These are phyloP conservation scores for Agastache rugosa DNA, from an alignment of 257 asterid genomes.

Conservation along the genomic window DNA sequence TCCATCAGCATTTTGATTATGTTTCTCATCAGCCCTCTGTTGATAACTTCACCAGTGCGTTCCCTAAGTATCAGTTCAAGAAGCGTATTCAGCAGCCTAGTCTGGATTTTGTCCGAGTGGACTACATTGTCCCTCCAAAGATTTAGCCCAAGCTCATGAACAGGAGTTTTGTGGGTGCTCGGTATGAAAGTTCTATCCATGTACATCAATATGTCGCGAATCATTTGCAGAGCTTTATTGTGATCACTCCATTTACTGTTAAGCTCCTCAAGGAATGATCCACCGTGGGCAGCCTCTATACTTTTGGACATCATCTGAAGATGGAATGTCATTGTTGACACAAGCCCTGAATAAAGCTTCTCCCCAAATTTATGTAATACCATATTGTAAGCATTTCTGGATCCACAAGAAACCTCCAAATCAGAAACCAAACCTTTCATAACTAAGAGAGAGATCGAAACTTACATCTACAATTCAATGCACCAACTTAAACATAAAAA, in stretches of 20 bases:
- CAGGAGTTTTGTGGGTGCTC: slow-evolving; percentile 70
- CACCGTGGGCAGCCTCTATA: slow-evolving; percentile 79
- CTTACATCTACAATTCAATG: neutral
- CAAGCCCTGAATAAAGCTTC: slow-evolving; percentile 82
- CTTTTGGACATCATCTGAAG: slow-evolving; percentile 63
- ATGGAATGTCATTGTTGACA: slow-evolving; percentile 70
- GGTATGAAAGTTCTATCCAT: slow-evolving; percentile 90
- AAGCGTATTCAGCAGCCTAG: slow-evolving; percentile 71
- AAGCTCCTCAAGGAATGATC: slow-evolving; percentile 76
- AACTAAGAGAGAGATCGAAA: neutral
- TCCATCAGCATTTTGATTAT: slow-evolving; percentile 85
- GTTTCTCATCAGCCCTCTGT: slow-evolving; percentile 89
- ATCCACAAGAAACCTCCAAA: slow-evolving; percentile 30
- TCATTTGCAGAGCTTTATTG: slow-evolving; percentile 85
- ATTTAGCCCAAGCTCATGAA: slow-evolving; percentile 86
- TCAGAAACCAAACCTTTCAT: neutral
- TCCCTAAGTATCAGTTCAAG: slow-evolving; percentile 68
- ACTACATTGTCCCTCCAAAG: slow-evolving; percentile 84
- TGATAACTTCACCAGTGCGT: slow-evolving; percentile 76
- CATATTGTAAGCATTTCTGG: slow-evolving; percentile 92
- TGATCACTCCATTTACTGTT: slow-evolving; percentile 81
- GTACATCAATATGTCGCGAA: slow-evolving; percentile 86
- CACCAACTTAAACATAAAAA: neutral
- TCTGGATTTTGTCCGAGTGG: slow-evolving; percentile 66
- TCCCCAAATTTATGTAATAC: slow-evolving; percentile 87